These are phyloP conservation scores for Coemansia sp. DNA, from an alignment of 192 early-diverging fungal species.

Conservation along the genomic window DNA sequence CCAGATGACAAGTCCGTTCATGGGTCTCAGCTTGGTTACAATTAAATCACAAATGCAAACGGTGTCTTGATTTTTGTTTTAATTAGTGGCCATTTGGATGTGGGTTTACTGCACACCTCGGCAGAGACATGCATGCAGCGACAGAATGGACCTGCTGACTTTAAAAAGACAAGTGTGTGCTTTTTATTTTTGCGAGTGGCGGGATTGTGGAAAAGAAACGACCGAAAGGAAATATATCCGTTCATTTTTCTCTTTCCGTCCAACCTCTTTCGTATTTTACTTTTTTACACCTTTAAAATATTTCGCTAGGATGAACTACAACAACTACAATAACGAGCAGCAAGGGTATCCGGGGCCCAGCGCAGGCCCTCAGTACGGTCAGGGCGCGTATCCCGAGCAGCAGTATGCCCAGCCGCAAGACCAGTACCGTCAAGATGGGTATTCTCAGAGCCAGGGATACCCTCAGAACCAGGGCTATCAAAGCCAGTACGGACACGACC, in stretches of 20 bases:
- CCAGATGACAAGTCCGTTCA: not conserved
- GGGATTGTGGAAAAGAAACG: too few relatives aligned
- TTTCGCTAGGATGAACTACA: conserved; percentile 2
- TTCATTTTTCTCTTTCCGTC: not conserved
- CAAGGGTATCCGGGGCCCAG: not conserved
- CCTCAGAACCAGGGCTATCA: conserved; percentile 11
- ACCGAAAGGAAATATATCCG: too few relatives aligned
- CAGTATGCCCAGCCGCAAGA: conserved; percentile 4
- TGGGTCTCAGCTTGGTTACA: not conserved
- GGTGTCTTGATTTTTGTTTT: too few relatives aligned
- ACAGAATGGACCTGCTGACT: too few relatives aligned
- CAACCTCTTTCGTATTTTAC: conserved; percentile 5
- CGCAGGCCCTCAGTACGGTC: not conserved
- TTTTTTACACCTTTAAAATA: not conserved
- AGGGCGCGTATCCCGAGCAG: conserved; percentile 7
- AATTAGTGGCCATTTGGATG: too few relatives aligned
- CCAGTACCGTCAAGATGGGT: conserved; percentile 10
- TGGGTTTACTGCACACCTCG: too few relatives aligned
- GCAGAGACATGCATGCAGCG: too few relatives aligned
- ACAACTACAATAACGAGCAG: conserved; percentile 8
- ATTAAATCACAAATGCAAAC: not conserved
- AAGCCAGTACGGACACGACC: conserved; percentile 4
- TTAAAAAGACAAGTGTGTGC: too few relatives aligned
- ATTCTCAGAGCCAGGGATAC: conserved; percentile 12
- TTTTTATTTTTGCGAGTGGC: too few relatives aligned